Conservation (phyloP, 2,329 filamentous ascomycete genomes). For the Fusarium cyanostomum region DNA sequence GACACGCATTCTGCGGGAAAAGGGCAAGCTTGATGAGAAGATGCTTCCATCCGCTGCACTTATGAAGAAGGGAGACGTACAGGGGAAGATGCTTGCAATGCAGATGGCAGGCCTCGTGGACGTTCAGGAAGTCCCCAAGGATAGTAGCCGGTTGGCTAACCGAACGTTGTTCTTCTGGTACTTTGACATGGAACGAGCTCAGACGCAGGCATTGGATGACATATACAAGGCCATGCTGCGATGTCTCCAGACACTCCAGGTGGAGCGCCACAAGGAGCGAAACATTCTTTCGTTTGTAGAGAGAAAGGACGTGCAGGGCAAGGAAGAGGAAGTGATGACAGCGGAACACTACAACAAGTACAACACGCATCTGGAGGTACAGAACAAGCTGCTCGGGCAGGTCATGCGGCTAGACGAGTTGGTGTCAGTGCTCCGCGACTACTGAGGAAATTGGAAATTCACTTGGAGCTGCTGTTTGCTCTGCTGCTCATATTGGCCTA, state of each 20-base stretch:
- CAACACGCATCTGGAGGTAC: conserved; percentile 67
- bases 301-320: conserved; percentile 84
- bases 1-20: conserved; percentile 83
- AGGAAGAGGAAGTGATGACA: conserved; percentile 82
- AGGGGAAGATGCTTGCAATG: conserved; percentile 84
- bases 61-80: conserved; percentile 85
- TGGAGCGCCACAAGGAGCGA: conserved; percentile 76
- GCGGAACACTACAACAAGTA: conserved; percentile 75
- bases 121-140: conserved; percentile 92
- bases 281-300: conserved; percentile 83
- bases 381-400: conserved; percentile 80
- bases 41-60: conserved; percentile 82
- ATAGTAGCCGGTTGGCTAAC: conserved; percentile 81
- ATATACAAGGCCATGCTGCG: conserved; percentile 91
- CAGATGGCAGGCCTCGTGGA: conserved; percentile 88
- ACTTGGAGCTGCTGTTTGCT: neutral
- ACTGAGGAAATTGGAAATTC: conserved; percentile 50
- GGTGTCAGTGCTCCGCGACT: conserved; percentile 84
- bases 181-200: conserved; percentile 80
- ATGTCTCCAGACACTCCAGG: conserved; percentile 80
- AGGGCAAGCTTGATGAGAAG: conserved; percentile 96
- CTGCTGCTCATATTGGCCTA: neutral
- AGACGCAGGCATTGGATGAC: conserved; percentile 77
- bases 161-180: conserved; percentile 93
- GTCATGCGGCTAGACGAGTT: conserved; percentile 84